Percentiles rank a stretch among this genome's conserved stretches.
phyloP scores from a whole-genome alignment of 2,329 filamentous ascomycete species.

The Aspergillus sp. region DNA sequence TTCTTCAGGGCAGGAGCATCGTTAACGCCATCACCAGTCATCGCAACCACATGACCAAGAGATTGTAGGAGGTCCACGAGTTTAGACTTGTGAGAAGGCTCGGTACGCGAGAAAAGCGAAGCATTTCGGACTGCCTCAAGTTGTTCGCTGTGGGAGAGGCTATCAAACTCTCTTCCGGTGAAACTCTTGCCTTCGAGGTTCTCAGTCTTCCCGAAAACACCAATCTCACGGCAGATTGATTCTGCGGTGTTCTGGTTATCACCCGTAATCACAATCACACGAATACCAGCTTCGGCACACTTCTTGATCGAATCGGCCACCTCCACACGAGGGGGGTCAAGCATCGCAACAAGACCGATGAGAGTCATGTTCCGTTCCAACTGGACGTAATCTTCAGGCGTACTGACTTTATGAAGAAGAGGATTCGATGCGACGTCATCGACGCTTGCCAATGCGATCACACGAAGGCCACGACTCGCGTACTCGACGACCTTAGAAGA shows the following conservation, averaged over 20 bases:
- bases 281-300: constrained; percentile 90
- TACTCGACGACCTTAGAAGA: constrained; percentile 82
- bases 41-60: constrained; percentile 90
- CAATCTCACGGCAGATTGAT: constrained; percentile 95
- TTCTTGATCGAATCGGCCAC: constrained; percentile 81
- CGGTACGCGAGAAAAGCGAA: constrained; percentile 92
- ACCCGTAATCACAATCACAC: constrained; percentile 96
- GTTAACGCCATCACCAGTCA: constrained; percentile 99
- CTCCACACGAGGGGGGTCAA: constrained; percentile 92
- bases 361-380: constrained; percentile 94
- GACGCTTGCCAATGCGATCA: constrained; percentile 87
- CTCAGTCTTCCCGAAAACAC: constrained; percentile 80
- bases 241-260: constrained; percentile 98
- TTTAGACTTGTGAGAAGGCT: constrained; percentile 95
- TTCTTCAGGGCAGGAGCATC: constrained; percentile 98
- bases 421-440: constrained; percentile 72
- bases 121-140: constrained; percentile 80
- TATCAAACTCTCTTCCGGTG: constrained; percentile 93
- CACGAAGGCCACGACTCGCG: constrained; percentile 86
- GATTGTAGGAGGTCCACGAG: constrained; percentile 95
- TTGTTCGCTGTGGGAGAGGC: constrained; percentile 74
- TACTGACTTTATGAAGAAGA: constrained; percentile 72
- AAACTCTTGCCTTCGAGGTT: constrained; percentile 89
- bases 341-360: constrained; percentile 90
- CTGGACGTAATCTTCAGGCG: constrained; percentile 77